Base-by-base conservation (phyloP, 225 moss, liverwort and hornwort genomes). In the Bryum argenteum region DNA sequence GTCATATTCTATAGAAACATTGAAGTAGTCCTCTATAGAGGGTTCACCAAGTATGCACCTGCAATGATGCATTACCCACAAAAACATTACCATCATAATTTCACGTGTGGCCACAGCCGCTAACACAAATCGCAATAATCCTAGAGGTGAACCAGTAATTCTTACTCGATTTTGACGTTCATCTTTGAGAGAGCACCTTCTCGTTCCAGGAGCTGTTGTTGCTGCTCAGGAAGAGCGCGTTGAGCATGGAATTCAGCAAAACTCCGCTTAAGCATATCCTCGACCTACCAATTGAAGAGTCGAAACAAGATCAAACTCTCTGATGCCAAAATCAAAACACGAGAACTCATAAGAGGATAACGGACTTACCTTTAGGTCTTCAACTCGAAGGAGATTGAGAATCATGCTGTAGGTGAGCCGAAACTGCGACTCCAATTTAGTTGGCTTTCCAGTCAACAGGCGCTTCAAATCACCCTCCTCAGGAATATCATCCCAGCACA, bases 401-500 rank as follows among this genome's bases (percentile, higher is more conserved):
- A 98, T 98, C 97, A 98, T 98, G 83, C 92, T 98, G 64, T 98
- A 98, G 10, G 97, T 98, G 57, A 98, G 97, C 66, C 97, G 92
- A 70, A 98, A 98, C 68, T 98, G 97, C 19, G 97, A 98, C 76
- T 98, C 94, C 70, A 98, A 63, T 84, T 92, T 98, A 24, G 97
- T 98, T 67, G 97, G 94, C 20, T 92, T 92, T 69, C 97, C 97
- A 61, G 97, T 98, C 69, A 98, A 78, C 73, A 98, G 78, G 20
- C 94, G 91, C 70, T 82, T 83, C 78, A 98, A 75, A 69, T 94
- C 97, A 65, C 97, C 97, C 79, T 98, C 97, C 72, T 98, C 94
- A 42, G 97, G 97, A 68, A 94, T 98, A 65, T 98, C 97, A 86
- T 98, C 97, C 97, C 97, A 98, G 78, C 94, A 94, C 97, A 98